These are phyloP conservation scores for Pezicula radicicola DNA, from an alignment of 2,329 filamentous ascomycete species.

Conservation along the genomic window DNA sequence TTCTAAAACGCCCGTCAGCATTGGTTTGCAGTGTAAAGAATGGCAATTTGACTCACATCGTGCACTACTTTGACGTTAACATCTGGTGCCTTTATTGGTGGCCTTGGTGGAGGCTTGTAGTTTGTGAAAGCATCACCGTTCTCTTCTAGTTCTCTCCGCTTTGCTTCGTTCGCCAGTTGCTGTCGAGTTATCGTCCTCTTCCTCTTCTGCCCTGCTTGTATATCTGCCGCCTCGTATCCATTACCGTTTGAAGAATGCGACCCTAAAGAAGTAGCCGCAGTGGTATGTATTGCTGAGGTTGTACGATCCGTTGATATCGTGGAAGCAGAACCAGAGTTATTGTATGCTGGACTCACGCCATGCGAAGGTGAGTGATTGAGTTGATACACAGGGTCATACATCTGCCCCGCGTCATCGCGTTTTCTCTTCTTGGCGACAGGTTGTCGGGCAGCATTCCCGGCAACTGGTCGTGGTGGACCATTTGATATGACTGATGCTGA, in stretches of 20 bases:
- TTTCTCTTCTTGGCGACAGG: conserved; percentile 73
- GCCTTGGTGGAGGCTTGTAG: conserved; percentile 84
- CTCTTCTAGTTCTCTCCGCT: conserved; percentile 70
- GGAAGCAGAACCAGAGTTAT: conserved; percentile 62
- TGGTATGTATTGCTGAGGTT: conserved; percentile 77
- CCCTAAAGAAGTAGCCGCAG: conserved; percentile 81
- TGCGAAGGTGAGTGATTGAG: conserved; percentile 65
- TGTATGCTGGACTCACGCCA: conserved; percentile 68
- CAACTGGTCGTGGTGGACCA: conserved; percentile 20
- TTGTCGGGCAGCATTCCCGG: conserved; percentile 36
- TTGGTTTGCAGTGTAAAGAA: not conserved
- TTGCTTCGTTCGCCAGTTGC: conserved; percentile 78
- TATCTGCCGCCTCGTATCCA: conserved; percentile 65
- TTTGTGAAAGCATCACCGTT: conserved; percentile 69
- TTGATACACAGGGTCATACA: conserved; percentile 71
- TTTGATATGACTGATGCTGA: conserved; percentile 37
- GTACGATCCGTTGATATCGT: conserved; percentile 82
- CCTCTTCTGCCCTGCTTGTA: conserved; percentile 77
- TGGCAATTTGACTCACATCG: conserved; percentile 50
- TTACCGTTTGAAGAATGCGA: conserved; percentile 60
- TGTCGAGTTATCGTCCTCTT: conserved; percentile 77
- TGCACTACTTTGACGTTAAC: conserved; percentile 61
- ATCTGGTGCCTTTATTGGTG: conserved; percentile 85
- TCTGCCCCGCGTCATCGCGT: conserved; percentile 48
- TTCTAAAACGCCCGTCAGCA: conserved; percentile 25